Conservation (phyloP, 345 rosid genomes). For the Eucalyptus tenuipes region DNA sequence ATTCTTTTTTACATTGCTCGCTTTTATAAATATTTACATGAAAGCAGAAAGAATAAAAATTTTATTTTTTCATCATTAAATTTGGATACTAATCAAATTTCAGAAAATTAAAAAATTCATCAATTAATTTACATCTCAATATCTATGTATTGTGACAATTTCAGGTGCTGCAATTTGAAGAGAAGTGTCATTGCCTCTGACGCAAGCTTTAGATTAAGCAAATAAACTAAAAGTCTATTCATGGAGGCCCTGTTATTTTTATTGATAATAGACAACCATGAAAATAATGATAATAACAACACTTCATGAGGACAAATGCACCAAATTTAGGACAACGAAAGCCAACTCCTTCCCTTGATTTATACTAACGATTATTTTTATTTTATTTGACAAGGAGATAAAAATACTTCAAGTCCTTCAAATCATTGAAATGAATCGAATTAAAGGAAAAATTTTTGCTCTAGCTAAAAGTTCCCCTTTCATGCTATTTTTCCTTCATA, state of each 20-base stretch:
- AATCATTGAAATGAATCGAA: not conserved
- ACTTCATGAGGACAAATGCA: not conserved
- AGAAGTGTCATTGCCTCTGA: accelerated
- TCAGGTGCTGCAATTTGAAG: no score
- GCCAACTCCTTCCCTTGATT: no score
- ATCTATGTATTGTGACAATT: no score
- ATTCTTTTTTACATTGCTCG: not conserved
- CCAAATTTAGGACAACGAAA: not conserved
- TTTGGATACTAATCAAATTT: not conserved
- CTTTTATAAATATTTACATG: no score
- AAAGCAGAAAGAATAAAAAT: no score
- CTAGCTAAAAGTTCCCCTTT: not conserved
- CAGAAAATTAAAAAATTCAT: no score
- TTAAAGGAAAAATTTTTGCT: accelerated
- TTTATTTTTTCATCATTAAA: no score
- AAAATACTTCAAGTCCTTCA: not conserved
- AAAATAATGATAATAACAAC: no score
- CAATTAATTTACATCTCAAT: not conserved
- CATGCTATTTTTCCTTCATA: not conserved
- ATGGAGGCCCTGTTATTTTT: no score
- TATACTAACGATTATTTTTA: no score
- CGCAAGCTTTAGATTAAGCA: not conserved
- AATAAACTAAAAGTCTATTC: not conserved
- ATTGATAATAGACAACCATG: no score
- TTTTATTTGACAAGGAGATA: no score